Conservation (phyloP, 495 filamentous ascomycete genomes). For the Penicillium soppii region DNA sequence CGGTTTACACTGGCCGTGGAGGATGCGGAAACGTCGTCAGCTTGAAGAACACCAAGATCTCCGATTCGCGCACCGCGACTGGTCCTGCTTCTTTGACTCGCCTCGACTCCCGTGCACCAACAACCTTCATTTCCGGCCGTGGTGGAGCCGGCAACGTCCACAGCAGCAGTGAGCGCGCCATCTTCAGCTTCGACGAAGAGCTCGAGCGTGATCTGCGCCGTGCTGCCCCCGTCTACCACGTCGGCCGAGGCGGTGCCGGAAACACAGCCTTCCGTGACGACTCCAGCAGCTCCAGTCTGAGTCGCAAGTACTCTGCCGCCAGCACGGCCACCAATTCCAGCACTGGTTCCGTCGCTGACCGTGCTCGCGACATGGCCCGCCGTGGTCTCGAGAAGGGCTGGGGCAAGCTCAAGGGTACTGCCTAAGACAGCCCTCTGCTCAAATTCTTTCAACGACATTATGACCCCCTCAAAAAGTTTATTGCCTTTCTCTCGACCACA, state of each 20-base stretch:
- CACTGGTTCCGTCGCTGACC: slow-evolving; percentile 38
- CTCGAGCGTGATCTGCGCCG: slow-evolving; percentile 66
- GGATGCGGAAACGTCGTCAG: slow-evolving; percentile 79
- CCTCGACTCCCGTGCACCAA: slow-evolving; percentile 38
- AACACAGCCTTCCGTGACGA: slow-evolving; percentile 61
- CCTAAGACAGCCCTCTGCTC: slow-evolving; percentile 22
- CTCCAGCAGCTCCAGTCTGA: slow-evolving; percentile 26
- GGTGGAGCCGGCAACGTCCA: slow-evolving; percentile 91
- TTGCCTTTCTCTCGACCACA: slow-evolving; percentile 10
- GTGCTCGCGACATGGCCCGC: slow-evolving; percentile 41
- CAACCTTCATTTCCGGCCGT: slow-evolving; percentile 72
- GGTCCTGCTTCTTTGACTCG: slow-evolving; percentile 53
- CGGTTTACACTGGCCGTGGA: slow-evolving; percentile 76
- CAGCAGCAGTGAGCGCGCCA: slow-evolving; percentile 61
- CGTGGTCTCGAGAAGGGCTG: slow-evolving; percentile 45
- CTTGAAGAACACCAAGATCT: slow-evolving; percentile 65
- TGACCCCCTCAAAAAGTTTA: slow-evolving; percentile 32
- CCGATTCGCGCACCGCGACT: slow-evolving; percentile 48
- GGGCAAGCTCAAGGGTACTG: slow-evolving; percentile 43
- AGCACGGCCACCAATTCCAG: slow-evolving; percentile 40
- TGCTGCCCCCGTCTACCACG: slow-evolving; percentile 69
- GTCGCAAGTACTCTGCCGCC: slow-evolving; percentile 40
- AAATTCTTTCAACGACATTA: slow-evolving; percentile 21
- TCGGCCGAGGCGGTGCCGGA: slow-evolving; percentile 86
- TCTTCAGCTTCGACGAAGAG: slow-evolving; percentile 93